Evolutionary conservation across 352 stramenopile species (phyloP), one percentile per base, ranked within the genome.

Genomic region (Elongisporangium undulatum): DNA sequence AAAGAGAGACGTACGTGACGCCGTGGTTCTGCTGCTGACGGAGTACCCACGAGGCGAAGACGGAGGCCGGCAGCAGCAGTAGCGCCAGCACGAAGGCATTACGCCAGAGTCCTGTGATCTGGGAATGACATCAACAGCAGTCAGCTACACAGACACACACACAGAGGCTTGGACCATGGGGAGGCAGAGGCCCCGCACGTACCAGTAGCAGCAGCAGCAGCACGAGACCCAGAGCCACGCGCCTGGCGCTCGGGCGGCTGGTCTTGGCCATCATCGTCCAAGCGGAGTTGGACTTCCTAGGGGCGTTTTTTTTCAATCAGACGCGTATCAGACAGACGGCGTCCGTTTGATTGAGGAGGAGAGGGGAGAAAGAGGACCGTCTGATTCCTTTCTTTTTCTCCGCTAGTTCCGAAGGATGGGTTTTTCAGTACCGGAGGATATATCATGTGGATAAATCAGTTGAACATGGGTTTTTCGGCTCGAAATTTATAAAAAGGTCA

Each of bases 21-120:
- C 72, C 74, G 57, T 81, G 74, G 34, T 77, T 62, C 34, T 81
- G 72, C 20, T 79, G 69, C 49, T 84, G 72, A 26, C 66, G 66
- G 22, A 66, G 60, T 16, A 73, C 67, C 72, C 69, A 81, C 8
- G 38, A 26, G 52, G 68, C 72, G 61, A 77, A 84, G 41, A 77
- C 21, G 21, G 74, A 6, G 16, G 65, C 69, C 1, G 74, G 74
- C 19, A 75, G 50, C 7, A 66, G 54, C 13, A 79, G 57, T 9
- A 79, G 29, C 2, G 71, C 41, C 22, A 79, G 52, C 49, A 83
- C 66, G 13, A 64, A 45, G 10, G 72, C 54, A 45, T 45, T 45
- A 12, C 34, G 34, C 34, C 34, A 45, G 34, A 45, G 34, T 45
- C 34, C 34, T 45, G 34, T 45, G 10, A 45, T 4, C 34, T 45